phyloP scores from a whole-genome alignment of 305 asterid genomes.

The Lippia alba region DNA sequence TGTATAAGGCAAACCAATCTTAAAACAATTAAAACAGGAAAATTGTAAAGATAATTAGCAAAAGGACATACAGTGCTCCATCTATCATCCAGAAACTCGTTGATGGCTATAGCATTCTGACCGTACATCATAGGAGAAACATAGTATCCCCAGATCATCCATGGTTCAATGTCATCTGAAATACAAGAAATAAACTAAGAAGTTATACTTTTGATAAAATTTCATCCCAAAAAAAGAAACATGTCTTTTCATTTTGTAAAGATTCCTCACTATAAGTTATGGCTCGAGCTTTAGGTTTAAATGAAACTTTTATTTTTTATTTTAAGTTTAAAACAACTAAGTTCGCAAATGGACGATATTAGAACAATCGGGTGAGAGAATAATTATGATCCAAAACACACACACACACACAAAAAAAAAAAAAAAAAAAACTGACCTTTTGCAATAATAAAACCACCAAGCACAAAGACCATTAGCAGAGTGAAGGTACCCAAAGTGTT shows the following conservation, averaged over 20 bases:
- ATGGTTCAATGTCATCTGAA: constrained; percentile 82
- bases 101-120: constrained; percentile 86
- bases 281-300: background rate
- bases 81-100: constrained; percentile 82
- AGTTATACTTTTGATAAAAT: background rate
- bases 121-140: constrained; percentile 90
- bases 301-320: constrained; percentile 3
- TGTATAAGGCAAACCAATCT: constrained; percentile 20
- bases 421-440: constrained; percentile 57
- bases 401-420: too few species aligned
- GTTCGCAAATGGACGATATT: constrained; percentile 11
- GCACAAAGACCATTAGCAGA: constrained; percentile 79
- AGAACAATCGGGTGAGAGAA: background rate
- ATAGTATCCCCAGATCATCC: constrained; percentile 88
- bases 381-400: too few species aligned
- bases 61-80: constrained; percentile 79
- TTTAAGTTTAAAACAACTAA: background rate
- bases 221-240: background rate
- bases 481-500: constrained; percentile 79
- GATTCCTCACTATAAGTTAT: too few species aligned
- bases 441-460: constrained; percentile 90
- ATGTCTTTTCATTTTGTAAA: background rate
- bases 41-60: constrained; percentile 12
- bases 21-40: constrained; percentile 10
- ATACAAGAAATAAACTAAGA: background rate